A percentile compares a stretch with the other conserved stretches of the same genome.
phyloP scores from a whole-genome alignment of 1,284 basidiomycete species.

The Pterula multifida region DNA sequence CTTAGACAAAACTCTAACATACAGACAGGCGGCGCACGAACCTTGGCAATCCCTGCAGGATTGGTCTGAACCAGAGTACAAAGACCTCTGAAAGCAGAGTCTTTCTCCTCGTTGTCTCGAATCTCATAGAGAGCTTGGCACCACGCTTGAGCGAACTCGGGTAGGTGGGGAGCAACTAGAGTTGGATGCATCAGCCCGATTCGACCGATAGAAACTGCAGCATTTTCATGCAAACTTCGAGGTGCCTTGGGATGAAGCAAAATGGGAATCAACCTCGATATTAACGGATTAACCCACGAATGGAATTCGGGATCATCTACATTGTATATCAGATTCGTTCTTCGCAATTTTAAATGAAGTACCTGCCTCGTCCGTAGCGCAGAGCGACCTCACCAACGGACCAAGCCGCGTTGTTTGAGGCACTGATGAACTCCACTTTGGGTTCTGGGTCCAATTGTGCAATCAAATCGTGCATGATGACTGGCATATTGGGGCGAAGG shows the following conservation, averaged over 20 bases:
- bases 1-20: background rate
- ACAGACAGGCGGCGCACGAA: slow-evolving; percentile 22
- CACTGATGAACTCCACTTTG: slow-evolving; percentile 86
- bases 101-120: slow-evolving; percentile 99
- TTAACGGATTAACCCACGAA: slow-evolving; percentile 81
- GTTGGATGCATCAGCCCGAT: slow-evolving; percentile 88
- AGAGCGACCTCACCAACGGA: slow-evolving; percentile 95
- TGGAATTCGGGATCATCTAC: slow-evolving; percentile 73
- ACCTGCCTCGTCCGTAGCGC: slow-evolving; percentile 66
- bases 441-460: slow-evolving; percentile 86
- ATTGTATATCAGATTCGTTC: slow-evolving; percentile 4
- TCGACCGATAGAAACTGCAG: slow-evolving; percentile 97
- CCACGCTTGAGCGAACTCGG: slow-evolving; percentile 91
- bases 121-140: slow-evolving; percentile 97
- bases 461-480: slow-evolving; percentile 86
- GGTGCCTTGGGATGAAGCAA: slow-evolving; percentile 87
- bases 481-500: slow-evolving; percentile 74
- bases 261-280: slow-evolving; percentile 86
- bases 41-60: slow-evolving; percentile 83
- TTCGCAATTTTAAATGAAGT: slow-evolving; percentile 1
- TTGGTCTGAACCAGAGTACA: slow-evolving; percentile 94
- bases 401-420: slow-evolving; percentile 99
- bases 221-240: slow-evolving; percentile 92
- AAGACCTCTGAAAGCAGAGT: slow-evolving; percentile 96
- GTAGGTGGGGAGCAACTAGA: slow-evolving; percentile 82